These are phyloP conservation scores for Pezicula neosporulosa DNA, from an alignment of 2,329 filamentous ascomycete species.

Conservation along the genomic window DNA sequence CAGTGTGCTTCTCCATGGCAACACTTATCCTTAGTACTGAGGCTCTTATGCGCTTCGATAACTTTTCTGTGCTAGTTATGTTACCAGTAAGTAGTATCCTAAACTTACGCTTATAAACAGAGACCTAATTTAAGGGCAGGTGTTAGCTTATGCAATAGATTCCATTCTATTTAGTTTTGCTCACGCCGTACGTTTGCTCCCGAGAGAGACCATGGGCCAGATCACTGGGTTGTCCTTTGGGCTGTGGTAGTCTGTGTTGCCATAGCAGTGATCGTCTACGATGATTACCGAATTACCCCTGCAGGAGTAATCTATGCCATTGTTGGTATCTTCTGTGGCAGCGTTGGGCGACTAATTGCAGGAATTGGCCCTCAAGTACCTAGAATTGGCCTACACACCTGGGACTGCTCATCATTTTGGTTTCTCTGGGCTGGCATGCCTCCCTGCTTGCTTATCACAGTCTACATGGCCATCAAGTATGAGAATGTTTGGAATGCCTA, in stretches of 20 bases:
- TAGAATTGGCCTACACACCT: constrained; percentile 8
- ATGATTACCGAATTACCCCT: constrained; percentile 22
- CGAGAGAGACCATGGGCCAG: constrained; percentile 10
- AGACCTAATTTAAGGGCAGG: constrained; percentile 12
- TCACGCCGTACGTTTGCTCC: constrained; percentile 10
- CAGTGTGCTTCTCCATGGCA: constrained; percentile 1
- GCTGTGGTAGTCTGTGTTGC: constrained; percentile 13
- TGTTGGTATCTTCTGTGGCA: constrained; percentile 14
- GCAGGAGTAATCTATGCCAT: constrained; percentile 13
- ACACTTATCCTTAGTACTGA: constrained; percentile 17
- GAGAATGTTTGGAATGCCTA: constrained; percentile 18
- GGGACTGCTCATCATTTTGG: constrained; percentile 15
- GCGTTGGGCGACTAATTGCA: constrained; percentile 18
- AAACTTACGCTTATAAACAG: neutral
- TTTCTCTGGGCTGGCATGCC: constrained; percentile 21
- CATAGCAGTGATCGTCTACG: constrained; percentile 6
- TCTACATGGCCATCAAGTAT: constrained; percentile 15
- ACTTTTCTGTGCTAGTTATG: constrained; percentile 22
- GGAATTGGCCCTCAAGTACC: constrained; percentile 17
- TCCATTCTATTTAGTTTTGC: constrained; percentile 19
- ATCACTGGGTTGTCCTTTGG: constrained; percentile 9
- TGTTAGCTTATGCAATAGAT: constrained; percentile 24
- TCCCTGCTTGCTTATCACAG: constrained; percentile 15
- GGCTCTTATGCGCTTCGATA: constrained; percentile 18
- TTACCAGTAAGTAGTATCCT: constrained; percentile 15